Evolutionary conservation across 1,284 basidiomycete species (phyloP), one percentile per base, ranked within the genome.

Genomic region (Melampsora americana): DNA sequence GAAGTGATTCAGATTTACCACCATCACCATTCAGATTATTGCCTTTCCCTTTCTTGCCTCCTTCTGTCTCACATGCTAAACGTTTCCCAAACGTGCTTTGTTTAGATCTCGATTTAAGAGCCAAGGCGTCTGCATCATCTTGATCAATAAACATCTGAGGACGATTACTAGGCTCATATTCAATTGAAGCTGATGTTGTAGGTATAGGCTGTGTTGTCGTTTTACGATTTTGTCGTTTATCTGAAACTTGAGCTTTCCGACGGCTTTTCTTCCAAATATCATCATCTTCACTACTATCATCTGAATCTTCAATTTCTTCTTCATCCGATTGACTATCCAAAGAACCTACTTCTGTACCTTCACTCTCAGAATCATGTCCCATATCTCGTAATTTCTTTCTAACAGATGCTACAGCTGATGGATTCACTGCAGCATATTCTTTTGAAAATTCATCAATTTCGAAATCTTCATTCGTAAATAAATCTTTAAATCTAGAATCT

Each of bases 401-500:
- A 28, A 50, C 71, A 35, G 64, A 46, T 48, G 62, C 71, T 0
- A 42, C 62, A 48, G 64, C 59, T n/a, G 92, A 94, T 4, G 96
- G 95, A 82, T 99, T 95, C 82, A 97, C 87, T 79, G 98, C 84
- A 28, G 90, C 90, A 82, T 87, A 99, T 84, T 98, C 96, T 81
- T 91, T 86, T 79, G 86, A 92, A 59, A 84, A 87, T 84, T 94
- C 90, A 83, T 99, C 95, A 79, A 99, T 92, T 81, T 92, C 87
- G 83, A 92, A 99, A 77, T 92, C 92, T n/a, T 93, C 90, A 81
- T 98, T 90, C 83, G 92, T 89, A 84, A 96, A 99, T 65, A 99
- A 86, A 71, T 90, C 90, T 75, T 89, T 86, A 87, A 99, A 99
- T 78, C 96, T 90, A 73, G 90, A 88, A 84, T 99, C 96, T 66